A percentile compares a stretch with the other conserved stretches of the same genome.
These are phyloP conservation scores for Fusarium citri DNA, from an alignment of 2,329 filamentous ascomycete genomes.

Conservation along the genomic window DNA sequence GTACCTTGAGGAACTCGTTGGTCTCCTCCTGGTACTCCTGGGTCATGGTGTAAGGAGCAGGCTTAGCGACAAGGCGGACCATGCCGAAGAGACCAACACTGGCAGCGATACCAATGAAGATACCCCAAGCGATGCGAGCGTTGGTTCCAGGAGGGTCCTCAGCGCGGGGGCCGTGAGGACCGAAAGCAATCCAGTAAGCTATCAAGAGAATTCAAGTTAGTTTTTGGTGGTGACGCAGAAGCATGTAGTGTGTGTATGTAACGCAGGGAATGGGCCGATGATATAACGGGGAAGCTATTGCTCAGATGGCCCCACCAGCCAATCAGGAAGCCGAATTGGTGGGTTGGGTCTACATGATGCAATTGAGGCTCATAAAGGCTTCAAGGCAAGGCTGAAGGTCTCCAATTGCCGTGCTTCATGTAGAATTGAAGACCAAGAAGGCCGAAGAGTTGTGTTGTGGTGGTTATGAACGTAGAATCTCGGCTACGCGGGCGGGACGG, in stretches of 20 bases:
- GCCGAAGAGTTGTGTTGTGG: constrained; percentile 22
- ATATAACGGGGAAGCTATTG: constrained; percentile 31
- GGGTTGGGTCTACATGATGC: constrained; percentile 38
- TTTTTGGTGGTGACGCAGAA: constrained; percentile 40
- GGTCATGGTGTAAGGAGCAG: constrained; percentile 86
- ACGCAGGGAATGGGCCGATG: constrained; percentile 31
- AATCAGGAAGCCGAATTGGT: constrained; percentile 43
- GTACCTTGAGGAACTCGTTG: constrained; percentile 93
- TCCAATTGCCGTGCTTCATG: constrained; percentile 23
- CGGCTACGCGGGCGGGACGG: constrained; percentile 44
- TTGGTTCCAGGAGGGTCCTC: constrained; percentile 84
- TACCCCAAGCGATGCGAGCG: constrained; percentile 81
- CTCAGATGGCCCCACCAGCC: constrained; percentile 24
- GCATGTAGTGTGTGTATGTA: constrained; percentile 11
- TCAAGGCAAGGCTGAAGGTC: constrained; percentile 38
- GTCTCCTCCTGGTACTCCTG: constrained; percentile 96
- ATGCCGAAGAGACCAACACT: constrained; percentile 77
- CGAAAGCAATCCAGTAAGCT: constrained; percentile 99
- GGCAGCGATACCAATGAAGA: constrained; percentile 72
- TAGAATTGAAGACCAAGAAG: constrained; percentile 28
- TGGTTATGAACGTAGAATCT: constrained; percentile 28
- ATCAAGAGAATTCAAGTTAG: constrained; percentile 57
- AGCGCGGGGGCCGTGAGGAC: constrained; percentile 92
- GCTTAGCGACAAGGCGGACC: constrained; percentile 78
- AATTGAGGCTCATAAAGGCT: constrained; percentile 41